Percentiles rank a stretch among this genome's conserved stretches.
phyloP scores from a whole-genome alignment of 306 rosid genomes.

The Senna siamea region DNA sequence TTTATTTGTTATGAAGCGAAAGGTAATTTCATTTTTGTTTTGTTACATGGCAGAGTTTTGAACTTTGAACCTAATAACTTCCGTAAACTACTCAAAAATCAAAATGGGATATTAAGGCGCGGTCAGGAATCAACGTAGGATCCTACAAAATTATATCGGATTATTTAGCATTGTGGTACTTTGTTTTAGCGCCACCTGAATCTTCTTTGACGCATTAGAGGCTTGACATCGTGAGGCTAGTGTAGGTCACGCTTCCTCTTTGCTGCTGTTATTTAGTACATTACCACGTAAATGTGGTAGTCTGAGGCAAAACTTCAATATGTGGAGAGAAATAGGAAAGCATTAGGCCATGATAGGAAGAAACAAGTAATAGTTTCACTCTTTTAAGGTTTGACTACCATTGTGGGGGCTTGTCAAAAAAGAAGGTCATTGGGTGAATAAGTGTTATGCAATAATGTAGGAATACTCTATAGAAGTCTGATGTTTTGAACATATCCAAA shows the following conservation, averaged over 20 bases:
- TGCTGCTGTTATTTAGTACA: neutral
- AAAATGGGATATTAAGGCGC: no score
- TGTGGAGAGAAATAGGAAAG: neutral
- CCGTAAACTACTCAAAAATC: no score
- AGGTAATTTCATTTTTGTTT: neutral
- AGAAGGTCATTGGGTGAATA: slow-evolving; percentile 10
- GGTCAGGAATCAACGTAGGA: no score
- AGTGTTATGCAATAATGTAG: neutral
- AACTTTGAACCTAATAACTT: neutral
- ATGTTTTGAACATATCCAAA: slow-evolving; percentile 15
- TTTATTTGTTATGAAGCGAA: neutral
- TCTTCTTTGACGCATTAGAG: neutral
- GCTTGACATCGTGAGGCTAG: neutral
- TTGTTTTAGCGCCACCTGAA: neutral
- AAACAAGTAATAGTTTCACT: neutral
- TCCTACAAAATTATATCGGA: no score
- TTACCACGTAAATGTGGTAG: neutral
- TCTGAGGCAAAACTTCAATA: neutral
- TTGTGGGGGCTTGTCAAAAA: slow-evolving; percentile 10
- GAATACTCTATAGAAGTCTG: neutral
- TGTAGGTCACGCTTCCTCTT: neutral
- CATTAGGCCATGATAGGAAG: neutral
- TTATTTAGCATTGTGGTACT: slow-evolving; percentile 3
- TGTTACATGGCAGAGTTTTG: neutral
- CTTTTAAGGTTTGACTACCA: neutral